Conservation (phyloP, 306 rosid species). For the Trichosanthes truncata region DNA sequence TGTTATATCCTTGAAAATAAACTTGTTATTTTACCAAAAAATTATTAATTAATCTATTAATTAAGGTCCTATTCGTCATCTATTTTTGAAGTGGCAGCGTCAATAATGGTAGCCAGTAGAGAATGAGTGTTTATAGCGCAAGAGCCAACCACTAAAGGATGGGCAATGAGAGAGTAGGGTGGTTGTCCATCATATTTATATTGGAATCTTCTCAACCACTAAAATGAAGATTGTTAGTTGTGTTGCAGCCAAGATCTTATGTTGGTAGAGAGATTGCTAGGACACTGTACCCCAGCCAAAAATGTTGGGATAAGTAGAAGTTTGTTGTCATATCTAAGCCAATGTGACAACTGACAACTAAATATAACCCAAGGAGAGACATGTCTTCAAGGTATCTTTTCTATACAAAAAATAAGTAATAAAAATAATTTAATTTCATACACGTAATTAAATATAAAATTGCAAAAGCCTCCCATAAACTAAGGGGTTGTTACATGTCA, state of each 20-base stretch:
- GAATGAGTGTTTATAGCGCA: too few species aligned
- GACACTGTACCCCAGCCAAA: not conserved
- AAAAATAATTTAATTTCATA: too few species aligned
- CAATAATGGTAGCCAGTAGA: too few species aligned
- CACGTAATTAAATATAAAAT: too few species aligned
- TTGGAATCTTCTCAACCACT: too few species aligned
- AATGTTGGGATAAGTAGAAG: not conserved
- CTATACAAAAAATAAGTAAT: too few species aligned
- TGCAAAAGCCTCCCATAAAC: too few species aligned
- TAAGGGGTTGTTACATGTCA: too few species aligned
- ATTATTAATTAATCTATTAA: too few species aligned
- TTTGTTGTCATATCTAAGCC: not conserved
- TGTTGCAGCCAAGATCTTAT: not conserved
- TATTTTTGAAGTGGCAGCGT: not conserved
- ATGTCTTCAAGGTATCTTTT: too few species aligned
- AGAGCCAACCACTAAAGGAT: too few species aligned
- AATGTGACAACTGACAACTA: not conserved
- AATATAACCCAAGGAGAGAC: not conserved
- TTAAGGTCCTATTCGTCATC: not conserved
- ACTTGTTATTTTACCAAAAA: too few species aligned
- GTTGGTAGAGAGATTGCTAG: not conserved
- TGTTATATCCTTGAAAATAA: not conserved
- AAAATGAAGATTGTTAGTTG: not conserved
- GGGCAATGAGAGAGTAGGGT: not conserved
- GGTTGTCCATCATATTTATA: not conserved